phyloP scores from a whole-genome alignment of 192 early-diverging fungal species.

The Linnemannia zychae region DNA sequence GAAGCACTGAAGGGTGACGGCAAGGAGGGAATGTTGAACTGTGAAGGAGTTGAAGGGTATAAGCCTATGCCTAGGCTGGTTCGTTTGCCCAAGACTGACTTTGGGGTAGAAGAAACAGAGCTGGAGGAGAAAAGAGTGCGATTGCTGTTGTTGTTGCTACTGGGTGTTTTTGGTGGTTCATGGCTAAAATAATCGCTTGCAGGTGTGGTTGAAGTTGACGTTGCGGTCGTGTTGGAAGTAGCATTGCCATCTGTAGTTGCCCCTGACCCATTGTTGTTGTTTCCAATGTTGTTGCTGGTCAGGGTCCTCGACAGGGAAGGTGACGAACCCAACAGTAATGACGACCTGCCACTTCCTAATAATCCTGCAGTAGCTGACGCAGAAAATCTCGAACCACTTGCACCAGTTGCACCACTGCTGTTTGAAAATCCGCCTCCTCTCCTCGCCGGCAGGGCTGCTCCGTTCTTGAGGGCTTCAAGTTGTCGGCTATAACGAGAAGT shows the following conservation, averaged over 20 bases:
- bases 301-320: neutral
- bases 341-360: neutral
- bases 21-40: neutral
- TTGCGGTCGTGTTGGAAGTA: neutral
- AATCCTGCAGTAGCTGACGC: conserved; percentile 27
- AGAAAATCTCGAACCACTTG: conserved; percentile 15
- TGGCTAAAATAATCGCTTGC: neutral
- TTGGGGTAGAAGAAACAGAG: neutral
- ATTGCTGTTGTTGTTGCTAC: neutral
- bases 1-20: neutral
- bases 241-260: neutral
- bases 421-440: neutral
- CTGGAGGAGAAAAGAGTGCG: neutral
- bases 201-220: neutral
- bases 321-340: neutral
- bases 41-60: conserved; percentile 8
- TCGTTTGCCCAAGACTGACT: conserved; percentile 4
- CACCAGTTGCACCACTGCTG: neutral
- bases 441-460: neutral
- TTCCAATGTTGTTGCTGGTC: neutral
- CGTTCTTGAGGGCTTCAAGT: neutral
- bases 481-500: conserved; percentile 20
- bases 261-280: neutral
- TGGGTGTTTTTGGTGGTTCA: neutral
- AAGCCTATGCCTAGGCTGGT: neutral